phyloP scores from a whole-genome alignment of 352 stramenopile species.

The Thraustotheca clavata region DNA sequence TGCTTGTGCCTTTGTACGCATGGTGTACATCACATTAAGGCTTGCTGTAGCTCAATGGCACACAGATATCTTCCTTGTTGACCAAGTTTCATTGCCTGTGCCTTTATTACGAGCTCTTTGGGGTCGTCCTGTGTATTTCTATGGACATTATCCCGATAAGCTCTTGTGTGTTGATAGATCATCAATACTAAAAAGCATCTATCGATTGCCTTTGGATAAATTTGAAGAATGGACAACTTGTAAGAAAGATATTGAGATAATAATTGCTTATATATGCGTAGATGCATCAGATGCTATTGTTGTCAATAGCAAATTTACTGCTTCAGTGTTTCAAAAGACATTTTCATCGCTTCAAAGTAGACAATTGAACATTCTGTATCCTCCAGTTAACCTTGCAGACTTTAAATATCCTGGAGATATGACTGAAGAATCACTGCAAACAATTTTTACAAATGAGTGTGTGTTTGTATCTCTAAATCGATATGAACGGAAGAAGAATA shows the following conservation, averaged over 20 bases:
- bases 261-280: neutral
- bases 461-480: conserved; percentile 96
- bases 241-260: neutral
- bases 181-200: conserved; percentile 74
- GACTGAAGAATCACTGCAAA: conserved; percentile 22
- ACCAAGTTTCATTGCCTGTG: conserved; percentile 75
- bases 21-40: conserved; percentile 87
- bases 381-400: conserved; percentile 82
- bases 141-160: conserved; percentile 99
- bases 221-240: conserved; percentile 86
- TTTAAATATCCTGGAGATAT: conserved; percentile 33
- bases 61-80: conserved; percentile 69
- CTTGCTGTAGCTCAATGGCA: conserved; percentile 36
- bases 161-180: conserved; percentile 71
- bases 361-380: conserved; percentile 90
- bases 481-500: conserved; percentile 98
- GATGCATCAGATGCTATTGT: conserved; percentile 76
- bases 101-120: conserved; percentile 55
- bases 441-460: conserved; percentile 16
- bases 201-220: conserved; percentile 88
- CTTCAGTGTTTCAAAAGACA: conserved; percentile 78
- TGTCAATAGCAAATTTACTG: conserved; percentile 96
- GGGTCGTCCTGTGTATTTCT: conserved; percentile 92
- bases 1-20: conserved; percentile 89
- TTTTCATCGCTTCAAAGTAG: conserved; percentile 65